phyloP scores from a whole-genome alignment of 306 rosid genomes.

The Betula pendula region DNA sequence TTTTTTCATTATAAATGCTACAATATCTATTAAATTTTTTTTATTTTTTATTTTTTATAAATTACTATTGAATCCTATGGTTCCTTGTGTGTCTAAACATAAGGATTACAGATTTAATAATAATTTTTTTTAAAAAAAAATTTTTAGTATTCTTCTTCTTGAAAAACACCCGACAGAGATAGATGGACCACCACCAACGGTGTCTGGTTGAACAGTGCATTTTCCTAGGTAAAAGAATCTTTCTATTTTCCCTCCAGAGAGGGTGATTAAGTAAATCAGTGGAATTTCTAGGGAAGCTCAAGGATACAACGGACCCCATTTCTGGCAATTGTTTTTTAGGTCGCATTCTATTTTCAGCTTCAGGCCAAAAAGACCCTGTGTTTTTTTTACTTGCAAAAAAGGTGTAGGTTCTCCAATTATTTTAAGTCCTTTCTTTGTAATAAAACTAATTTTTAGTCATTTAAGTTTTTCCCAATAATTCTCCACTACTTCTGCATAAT shows the following conservation, averaged over 20 bases:
- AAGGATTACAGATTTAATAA: too few species aligned
- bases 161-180: too few species aligned
- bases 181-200: too few species aligned
- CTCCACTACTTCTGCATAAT: neutral
- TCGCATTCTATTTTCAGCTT: conserved; percentile 29
- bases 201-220: conserved; percentile 19
- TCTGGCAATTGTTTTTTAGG: conserved; percentile 24
- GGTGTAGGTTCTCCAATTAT: neutral
- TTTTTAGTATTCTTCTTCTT: too few species aligned
- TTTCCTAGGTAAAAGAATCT: conserved; percentile 8
- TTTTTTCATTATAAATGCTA: too few species aligned
- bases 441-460: too few species aligned
- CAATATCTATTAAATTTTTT: too few species aligned
- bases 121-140: too few species aligned
- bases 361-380: conserved; percentile 22
- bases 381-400: conserved; percentile 9
- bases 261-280: conserved; percentile 1
- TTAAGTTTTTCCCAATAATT: too few species aligned
- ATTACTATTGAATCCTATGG: too few species aligned
- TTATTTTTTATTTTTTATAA: too few species aligned
- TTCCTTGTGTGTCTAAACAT: too few species aligned
- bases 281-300: conserved; percentile 39
- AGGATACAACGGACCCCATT: conserved; percentile 18
- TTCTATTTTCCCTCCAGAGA: neutral
- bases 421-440: neutral